A percentile compares a stretch with the other conserved stretches of the same genome.
These are phyloP conservation scores for Claviceps maximensis DNA, from an alignment of 2,329 filamentous ascomycete genomes.

Conservation along the genomic window DNA sequence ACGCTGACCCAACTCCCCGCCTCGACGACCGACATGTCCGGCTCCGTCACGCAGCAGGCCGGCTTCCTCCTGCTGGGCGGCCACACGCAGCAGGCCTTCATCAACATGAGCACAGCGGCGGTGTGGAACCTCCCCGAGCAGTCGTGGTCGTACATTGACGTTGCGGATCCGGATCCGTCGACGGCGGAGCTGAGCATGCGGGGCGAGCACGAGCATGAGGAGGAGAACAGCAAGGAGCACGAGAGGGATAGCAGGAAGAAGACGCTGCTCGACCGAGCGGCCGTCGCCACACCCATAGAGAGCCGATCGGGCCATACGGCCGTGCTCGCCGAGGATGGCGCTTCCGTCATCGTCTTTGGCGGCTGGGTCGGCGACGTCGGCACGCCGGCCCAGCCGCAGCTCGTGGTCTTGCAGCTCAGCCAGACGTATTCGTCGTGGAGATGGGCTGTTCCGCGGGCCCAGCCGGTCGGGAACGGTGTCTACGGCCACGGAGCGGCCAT, in stretches of 20 bases:
- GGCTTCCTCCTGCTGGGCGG: conserved; percentile 75
- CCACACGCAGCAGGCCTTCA: conserved; percentile 69
- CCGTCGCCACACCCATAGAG: conserved; percentile 35
- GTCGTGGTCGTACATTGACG: conserved; percentile 68
- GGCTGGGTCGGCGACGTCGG: conserved; percentile 82
- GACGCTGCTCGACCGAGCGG: neutral
- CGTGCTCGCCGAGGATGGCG: conserved; percentile 66
- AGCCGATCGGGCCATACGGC: conserved; percentile 83
- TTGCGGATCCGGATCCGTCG: conserved; percentile 30
- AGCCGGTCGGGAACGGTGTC: conserved; percentile 32
- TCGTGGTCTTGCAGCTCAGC: conserved; percentile 64
- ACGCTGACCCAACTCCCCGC: conserved; percentile 62
- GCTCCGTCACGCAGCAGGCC: conserved; percentile 55
- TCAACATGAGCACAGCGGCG: conserved; percentile 88
- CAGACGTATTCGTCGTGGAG: conserved; percentile 62
- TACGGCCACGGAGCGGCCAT: conserved; percentile 53
- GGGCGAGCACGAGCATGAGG: neutral
- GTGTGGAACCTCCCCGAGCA: conserved; percentile 78
- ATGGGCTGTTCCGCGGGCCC: conserved; percentile 50
- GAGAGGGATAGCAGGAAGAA: too few relatives aligned
- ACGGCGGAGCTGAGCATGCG: neutral
- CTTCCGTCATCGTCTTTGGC: conserved; percentile 64
- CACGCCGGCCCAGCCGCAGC: conserved; percentile 66
- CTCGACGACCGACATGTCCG: conserved; percentile 55
- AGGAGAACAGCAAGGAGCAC: too few relatives aligned